Evolutionary conservation across 192 early-diverging fungal species (phyloP), one percentile per base, ranked within the genome.

Genomic region (Backusella psychrophila): DNA sequence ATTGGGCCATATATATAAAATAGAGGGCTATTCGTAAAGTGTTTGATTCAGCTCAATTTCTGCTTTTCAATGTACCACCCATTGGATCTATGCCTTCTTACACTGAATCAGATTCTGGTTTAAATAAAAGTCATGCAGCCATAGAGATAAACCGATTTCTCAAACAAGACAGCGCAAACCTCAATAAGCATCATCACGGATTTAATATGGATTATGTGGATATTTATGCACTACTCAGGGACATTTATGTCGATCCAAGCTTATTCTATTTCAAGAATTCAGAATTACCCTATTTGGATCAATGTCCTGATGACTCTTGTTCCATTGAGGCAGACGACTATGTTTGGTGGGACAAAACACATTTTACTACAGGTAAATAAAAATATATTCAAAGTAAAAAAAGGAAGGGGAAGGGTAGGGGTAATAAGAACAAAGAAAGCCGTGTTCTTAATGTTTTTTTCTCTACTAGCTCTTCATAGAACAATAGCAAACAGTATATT

Each of bases 301-400:
- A 52, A 8, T 83, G 82, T 56, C 42, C 67, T 33, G 70, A 59
- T 17, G 42, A 78, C 9, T 3, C 36, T 14, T 80, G 78, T 35
- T 41, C 39, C 21, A 26, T 44, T 7, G 14, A 53, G 7, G 67
- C 68, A 4, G 66, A 77, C 39, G 63, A 73, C 26, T 83, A 69
- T 69, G 33, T 83, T 19, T 83, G 82, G 82, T 83, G 76, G 69
- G 82, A 83, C 46, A 42, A 66, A 14, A 73, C 77, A n/a, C 78
- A 83, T 75, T 52, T 80, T 4, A 83, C 82, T 35, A 77, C 71
- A 75, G 75, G 78, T 77, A 76, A 71, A 53, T 38, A 68, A 21
- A 68, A 21, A 19, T 5, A 66, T 6, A 39, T 11, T 11, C 1
- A 15, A 42, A 41, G 68, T 14, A 35, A n/a, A 31, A 21, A 4